Evolutionary conservation across 139 green algal species (phyloP).

Genomic region (Coccomyxa sp.): DNA sequence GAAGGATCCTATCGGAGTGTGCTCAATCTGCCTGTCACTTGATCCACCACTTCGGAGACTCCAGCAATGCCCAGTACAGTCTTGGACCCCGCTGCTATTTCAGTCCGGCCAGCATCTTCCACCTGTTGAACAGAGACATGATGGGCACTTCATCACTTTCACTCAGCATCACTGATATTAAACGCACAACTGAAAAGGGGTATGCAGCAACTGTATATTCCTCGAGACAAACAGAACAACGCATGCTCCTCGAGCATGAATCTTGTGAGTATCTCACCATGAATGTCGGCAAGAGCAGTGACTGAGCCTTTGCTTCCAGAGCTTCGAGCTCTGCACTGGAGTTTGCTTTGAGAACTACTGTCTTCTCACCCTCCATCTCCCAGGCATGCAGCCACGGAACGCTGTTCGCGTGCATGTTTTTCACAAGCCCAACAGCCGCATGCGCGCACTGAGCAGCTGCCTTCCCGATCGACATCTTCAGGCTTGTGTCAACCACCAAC

Average conservation of each 20-base stretch:
- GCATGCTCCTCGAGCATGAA: too few relatives aligned
- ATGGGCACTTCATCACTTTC: background rate
- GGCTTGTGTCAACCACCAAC: slow-evolving; percentile 9
- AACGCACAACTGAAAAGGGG: too few relatives aligned
- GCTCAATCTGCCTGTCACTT: slow-evolving; percentile 10
- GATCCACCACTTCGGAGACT: slow-evolving; percentile 10
- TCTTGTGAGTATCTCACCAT: background rate
- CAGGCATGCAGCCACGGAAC: slow-evolving; percentile 18
- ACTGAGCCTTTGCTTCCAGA: background rate
- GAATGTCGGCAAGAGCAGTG: slow-evolving; percentile 4
- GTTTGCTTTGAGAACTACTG: slow-evolving; percentile 12
- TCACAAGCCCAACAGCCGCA: slow-evolving; percentile 16
- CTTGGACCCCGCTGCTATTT: slow-evolving; percentile 14
- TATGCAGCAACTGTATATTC: too few relatives aligned
- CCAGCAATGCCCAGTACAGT: slow-evolving; percentile 20
- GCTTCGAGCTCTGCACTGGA: background rate
- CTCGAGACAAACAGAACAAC: too few relatives aligned
- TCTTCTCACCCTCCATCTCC: slow-evolving; percentile 26
- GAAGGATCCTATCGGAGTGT: background rate
- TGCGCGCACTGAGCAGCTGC: slow-evolving; percentile 21
- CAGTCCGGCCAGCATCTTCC: slow-evolving; percentile 14
- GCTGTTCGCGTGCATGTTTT: background rate
- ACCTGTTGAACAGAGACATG: slow-evolving; percentile 2
- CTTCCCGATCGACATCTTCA: slow-evolving; percentile 20
- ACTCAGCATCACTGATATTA: too few relatives aligned